Base-by-base conservation (phyloP, 495 filamentous ascomycete species). In the Xylaria flabelliformis region DNA sequence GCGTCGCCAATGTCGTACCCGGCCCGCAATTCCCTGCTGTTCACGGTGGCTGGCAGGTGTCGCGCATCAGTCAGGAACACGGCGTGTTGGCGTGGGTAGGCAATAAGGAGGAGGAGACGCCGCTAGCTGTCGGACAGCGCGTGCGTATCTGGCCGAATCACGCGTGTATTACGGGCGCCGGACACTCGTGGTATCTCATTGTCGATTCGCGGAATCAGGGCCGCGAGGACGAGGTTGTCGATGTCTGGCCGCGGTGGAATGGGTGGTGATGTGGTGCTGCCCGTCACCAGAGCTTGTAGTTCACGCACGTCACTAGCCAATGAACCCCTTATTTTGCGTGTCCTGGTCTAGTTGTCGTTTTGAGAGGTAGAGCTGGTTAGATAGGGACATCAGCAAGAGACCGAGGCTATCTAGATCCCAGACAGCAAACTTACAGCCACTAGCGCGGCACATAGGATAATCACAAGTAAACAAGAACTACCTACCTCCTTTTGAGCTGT, bases 141-240 rank as follows among this genome's bases (percentile, higher is more conserved):
- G 85, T 96, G 32, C 84, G 90, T 62, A 83, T 97, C 13, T 95
- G 90, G 87, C 93, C 94, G 0, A 97, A 97, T 75, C 94, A 97
- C 81, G 88, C 92, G 50, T 97, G 94, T 76, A 91, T 96, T 64
- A 88, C 93, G 5, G 91, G 92, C 0, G 90, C 90, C 0, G 88
- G 88, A 2, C 91, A 90, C 78, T 90, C 88, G 8, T 95, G 87
- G 82, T 97, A 94, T 80, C 81, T 94, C 42, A 82, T 97, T 32
- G 89, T 97, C 5, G 92, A 97, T 80, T 89, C 87, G 34, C 81
- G 85, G 48, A 80, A 77, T 12, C 81, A 83, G 72, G 83, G 80
- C 1, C 73, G 75, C 29, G 82, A 86, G 64, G 86, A 90, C 48
- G 87, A 88, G 74, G 82, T 93, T 68, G 83, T 92, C 50, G 92